Conservation (phyloP, 345 rosid species). For the Linum usitatissimum region DNA sequence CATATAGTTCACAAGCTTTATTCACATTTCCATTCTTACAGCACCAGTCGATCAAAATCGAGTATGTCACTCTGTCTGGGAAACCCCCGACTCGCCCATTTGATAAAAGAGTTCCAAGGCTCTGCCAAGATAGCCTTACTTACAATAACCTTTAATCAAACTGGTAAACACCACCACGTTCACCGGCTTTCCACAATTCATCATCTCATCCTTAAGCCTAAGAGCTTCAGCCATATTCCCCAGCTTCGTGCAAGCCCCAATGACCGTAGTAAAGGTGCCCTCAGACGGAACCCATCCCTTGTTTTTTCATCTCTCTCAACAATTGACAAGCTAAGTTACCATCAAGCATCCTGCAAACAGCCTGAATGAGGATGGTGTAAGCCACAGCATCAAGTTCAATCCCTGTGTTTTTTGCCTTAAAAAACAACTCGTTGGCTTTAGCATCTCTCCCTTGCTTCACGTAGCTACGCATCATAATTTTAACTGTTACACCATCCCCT, state of each 20-base stretch:
- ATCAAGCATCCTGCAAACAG: conserved; percentile 34
- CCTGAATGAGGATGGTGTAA: conserved; percentile 35
- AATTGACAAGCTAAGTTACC: conserved; percentile 30
- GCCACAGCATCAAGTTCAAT: conserved; percentile 35
- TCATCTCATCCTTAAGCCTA: conserved; percentile 68
- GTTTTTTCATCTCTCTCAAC: conserved; percentile 53
- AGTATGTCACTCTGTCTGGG: conserved; percentile 52
- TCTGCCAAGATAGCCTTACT: conserved; percentile 30
- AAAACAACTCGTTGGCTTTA: conserved; percentile 38
- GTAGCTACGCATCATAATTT: conserved; percentile 38
- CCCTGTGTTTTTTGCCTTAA: conserved; percentile 37
- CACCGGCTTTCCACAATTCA: conserved; percentile 42
- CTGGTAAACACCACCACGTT: conserved; percentile 51
- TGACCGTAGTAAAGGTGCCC: conserved; percentile 38
- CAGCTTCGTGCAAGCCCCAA: conserved; percentile 45
- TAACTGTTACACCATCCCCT: conserved; percentile 38
- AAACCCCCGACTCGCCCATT: conserved; percentile 43
- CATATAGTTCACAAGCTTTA: conserved; percentile 49
- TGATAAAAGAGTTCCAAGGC: conserved; percentile 51
- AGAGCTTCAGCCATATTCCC: conserved; percentile 54
- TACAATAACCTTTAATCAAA: conserved; percentile 57
- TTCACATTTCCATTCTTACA: conserved; percentile 42
- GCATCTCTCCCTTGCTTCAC: conserved; percentile 41
- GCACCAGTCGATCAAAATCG: conserved; percentile 58
- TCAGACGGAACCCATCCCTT: conserved; percentile 39